Evolutionary conservation across 306 rosid genomes (phyloP), one percentile per base, ranked within the genome.

Genomic region (Gynostemma pentaphyllum): DNA sequence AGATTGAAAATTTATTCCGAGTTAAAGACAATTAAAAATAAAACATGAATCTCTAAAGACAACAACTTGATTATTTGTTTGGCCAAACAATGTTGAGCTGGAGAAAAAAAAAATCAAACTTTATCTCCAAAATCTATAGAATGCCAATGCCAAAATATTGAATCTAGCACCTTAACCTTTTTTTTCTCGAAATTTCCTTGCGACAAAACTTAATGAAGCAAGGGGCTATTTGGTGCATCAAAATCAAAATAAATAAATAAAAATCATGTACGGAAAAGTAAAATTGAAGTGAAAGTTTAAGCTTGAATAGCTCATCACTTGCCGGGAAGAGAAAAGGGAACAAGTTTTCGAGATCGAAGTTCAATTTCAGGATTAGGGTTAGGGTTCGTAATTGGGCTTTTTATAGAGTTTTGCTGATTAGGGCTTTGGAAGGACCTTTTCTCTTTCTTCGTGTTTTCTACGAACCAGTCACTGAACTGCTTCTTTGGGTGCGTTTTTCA

Each of bases 191-290:
- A 44, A 57, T 66, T 80, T 80, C 81, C 85, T 68, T 59, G 75
- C 79, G 2, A 40, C 70, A 39, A 37, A 52, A 56, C 68, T 76
- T 40, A 21, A 39, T 67, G 77, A 52, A 42, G 68, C 76, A 80
- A 70, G 85, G 81, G 85, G 85, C 79, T 80, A 67, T 23, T 30
- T 50, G 73, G 84, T 76, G 79, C 79, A 45, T 67, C 50, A 45
- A 27, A n/a, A n/a, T n/a, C n/a, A n/a, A n/a, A n/a, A n/a, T n/a
- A n/a, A n/a, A n/a, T n/a, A n/a, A n/a, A n/a, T n/a, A n/a, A n/a
- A n/a, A n/a, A 69, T 22, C 10, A n/a, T 3, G 40, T 12, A 36
- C n/a, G 9, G 26, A 30, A 70, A 23, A 72, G 15, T 2, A 16
- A 8, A 32, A 13, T 9, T 19, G 24, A 41, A 36, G 9, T 11